Base-by-base conservation (phyloP, 2,329 filamentous ascomycete genomes). In the Phyllosticta paracitricarpa region DNA sequence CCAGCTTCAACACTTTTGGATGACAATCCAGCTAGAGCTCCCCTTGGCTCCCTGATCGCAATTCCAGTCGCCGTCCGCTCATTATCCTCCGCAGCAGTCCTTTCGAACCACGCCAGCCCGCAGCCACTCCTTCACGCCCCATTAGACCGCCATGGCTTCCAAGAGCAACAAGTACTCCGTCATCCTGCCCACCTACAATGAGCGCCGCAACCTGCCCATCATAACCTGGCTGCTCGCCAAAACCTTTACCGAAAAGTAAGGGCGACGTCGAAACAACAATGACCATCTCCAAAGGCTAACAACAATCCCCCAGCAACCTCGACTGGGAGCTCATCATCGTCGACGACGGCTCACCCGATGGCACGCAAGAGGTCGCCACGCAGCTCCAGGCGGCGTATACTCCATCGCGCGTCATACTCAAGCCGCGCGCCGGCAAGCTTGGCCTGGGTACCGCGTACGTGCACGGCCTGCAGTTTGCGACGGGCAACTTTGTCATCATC, bases 301-400 rank as follows among this genome's bases (percentile, higher is more conserved):
- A 57, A 1, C 57, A 62, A 57, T 5, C 40, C 40, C 19, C n/a
- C 66, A 96, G 93, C 72, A 89, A 94, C 57, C 84, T 99, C 70
- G 88, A 97, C 76, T 99, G 91, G 90, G 92, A 99, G 80, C 82
- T 99, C 74, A 88, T 99, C 74, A 94, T 99, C 75, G 89, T 99
- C 75, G 94, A 99, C 83, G 95, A 99, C 77, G 94, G 89, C 77
- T 96, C 91, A 62, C 94, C 94, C 67, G 94, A 99, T 77, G 91
- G 92, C 72, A 99, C 94, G 59, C 89, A 96, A 76, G 85, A 89
- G 64, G 84, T 99, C 69, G 94, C 93, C 64, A 82, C 88, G 72
- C 92, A 99, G 76, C 89, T 99, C 66, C 87, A 93, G 73, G 88
- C 89, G 73, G 88, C 87, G 70, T 99, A 95, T 83, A 79, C 80